These are phyloP conservation scores for Trichoderma afroharzianum DNA, from an alignment of 2,329 filamentous ascomycete genomes.

Conservation along the genomic window DNA sequence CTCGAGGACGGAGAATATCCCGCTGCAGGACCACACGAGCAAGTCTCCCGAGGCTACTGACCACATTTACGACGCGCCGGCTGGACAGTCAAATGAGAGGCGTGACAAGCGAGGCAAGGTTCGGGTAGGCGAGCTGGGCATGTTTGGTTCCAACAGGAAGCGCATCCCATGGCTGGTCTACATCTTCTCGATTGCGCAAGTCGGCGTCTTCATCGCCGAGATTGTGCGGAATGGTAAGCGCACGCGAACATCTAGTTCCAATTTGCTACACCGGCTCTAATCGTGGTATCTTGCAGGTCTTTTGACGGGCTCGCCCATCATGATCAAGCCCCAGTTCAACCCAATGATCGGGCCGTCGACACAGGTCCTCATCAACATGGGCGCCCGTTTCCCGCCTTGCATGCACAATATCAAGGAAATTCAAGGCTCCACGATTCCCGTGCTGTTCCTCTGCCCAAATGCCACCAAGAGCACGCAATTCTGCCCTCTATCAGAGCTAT, in stretches of 20 bases:
- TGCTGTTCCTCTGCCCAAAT: slow-evolving; percentile 78
- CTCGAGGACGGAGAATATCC: slow-evolving; percentile 52
- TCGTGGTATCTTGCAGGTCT: slow-evolving; percentile 48
- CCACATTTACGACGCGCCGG: slow-evolving; percentile 59
- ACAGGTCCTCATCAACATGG: slow-evolving; percentile 94
- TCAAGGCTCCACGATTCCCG: slow-evolving; percentile 45
- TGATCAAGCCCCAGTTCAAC: slow-evolving; percentile 83
- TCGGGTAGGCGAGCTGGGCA: slow-evolving; percentile 56
- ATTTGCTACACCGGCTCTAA: slow-evolving; percentile 1
- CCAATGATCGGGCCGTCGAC: slow-evolving; percentile 94
- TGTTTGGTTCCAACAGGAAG: slow-evolving; percentile 54
- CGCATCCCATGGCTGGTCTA: slow-evolving; percentile 79
- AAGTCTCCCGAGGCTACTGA: slow-evolving; percentile 48
- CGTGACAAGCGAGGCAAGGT: slow-evolving; percentile 44
- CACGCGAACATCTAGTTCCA: not conserved
- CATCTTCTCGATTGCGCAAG: slow-evolving; percentile 69
- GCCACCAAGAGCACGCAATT: slow-evolving; percentile 57
- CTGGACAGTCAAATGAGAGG: slow-evolving; percentile 24
- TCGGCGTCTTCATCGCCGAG: slow-evolving; percentile 85
- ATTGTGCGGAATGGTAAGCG: slow-evolving; percentile 75
- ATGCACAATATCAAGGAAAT: slow-evolving; percentile 80
- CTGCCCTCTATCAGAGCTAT: slow-evolving; percentile 76
- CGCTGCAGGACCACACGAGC: slow-evolving; percentile 47
- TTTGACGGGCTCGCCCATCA: slow-evolving; percentile 73
- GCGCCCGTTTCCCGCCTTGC: slow-evolving; percentile 84